Evolutionary conservation across 495 filamentous ascomycete species (phyloP), one percentile per base, ranked within the genome.

Genomic region (Amphirosellinia nigrospora): DNA sequence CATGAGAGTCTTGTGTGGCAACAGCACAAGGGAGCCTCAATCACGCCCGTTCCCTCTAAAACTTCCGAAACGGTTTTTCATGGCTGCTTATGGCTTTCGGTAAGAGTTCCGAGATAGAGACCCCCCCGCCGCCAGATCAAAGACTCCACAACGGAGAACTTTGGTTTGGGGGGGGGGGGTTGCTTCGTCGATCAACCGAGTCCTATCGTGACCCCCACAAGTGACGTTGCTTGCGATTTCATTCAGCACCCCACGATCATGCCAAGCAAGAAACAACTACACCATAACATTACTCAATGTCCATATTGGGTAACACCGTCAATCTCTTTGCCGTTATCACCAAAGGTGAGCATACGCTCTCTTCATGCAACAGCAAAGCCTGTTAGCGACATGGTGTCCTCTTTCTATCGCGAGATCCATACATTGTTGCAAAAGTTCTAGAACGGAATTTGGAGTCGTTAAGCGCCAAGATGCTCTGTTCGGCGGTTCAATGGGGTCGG

Each of bases 11-110:
- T 67, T 53, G 71, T 66, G 70, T 70, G 60, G 64, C 73, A 70
- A 64, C 73, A 73, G 66, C 66, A 62, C 66, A 69, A 62, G 55
- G 66, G 66, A 61, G 58, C 66, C 66, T 61, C 66, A 69, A 69
- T 61, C 66, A 69, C 53, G 66, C 56, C 66, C 45, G 66, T 62
- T 69, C 58, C 50, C 45, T 69, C 45, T 32, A 69, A 69, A 62
- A 16, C 13, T 43, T 69, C 66, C 66, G 66, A 69, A 69, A 69
- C 66, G 56, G 66, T 69, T 69, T 69, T 69, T 53, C 30, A 69
- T 75, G 75, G 75, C 75, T 75, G 73, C 73, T 75, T 69, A 69
- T 69, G 66, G 66, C 66, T 69, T 69, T 69, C 66, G 66, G 66
- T 53, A 52, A 62, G 56, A 53, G 56, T 62, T 69, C 66, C 66